A percentile compares a stretch with the other conserved stretches of the same genome.
phyloP scores from a whole-genome alignment of 148 eudicot genomes.

The Vaccinium corymbosum region DNA sequence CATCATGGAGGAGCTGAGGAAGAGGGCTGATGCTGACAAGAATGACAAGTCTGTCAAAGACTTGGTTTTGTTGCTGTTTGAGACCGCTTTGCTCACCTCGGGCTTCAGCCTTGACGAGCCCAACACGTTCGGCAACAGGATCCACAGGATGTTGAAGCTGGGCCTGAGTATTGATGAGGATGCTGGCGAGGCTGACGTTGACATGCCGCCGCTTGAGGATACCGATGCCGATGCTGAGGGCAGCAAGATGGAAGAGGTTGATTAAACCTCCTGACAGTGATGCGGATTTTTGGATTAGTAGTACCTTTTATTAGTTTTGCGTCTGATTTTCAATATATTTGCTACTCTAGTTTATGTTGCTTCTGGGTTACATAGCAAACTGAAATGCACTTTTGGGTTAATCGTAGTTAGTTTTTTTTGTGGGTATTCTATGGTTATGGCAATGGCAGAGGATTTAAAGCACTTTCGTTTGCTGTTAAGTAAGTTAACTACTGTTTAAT shows the following conservation, averaged over 20 bases:
- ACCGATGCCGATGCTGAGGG: slow-evolving; percentile 52
- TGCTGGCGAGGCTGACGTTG: slow-evolving; percentile 47
- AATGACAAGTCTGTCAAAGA: slow-evolving; percentile 87
- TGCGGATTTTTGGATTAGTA: neutral
- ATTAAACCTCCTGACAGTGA: slow-evolving; percentile 21
- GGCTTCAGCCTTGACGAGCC: slow-evolving; percentile 86
- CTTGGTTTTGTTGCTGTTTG: slow-evolving; percentile 61
- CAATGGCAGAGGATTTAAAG: too few relatives aligned
- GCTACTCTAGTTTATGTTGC: neutral
- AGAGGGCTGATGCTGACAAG: slow-evolving; percentile 85
- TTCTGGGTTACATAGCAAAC: neutral
- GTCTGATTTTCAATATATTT: neutral
- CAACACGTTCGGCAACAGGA: slow-evolving; percentile 77
- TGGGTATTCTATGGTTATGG: neutral
- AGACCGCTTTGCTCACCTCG: slow-evolving; percentile 71
- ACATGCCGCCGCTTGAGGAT: slow-evolving; percentile 62
- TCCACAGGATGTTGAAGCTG: slow-evolving; percentile 85
- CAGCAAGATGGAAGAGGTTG: slow-evolving; percentile 77
- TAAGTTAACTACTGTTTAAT: too few relatives aligned
- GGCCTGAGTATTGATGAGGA: slow-evolving; percentile 85
- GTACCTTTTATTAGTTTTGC: neutral
- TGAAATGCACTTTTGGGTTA: neutral
- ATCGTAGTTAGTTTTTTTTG: neutral
- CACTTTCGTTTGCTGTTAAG: too few relatives aligned
- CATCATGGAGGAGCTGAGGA: slow-evolving; percentile 86